Evolutionary conservation across 257 asterid genomes (phyloP).

Genomic region (Solanum stenotomum): DNA sequence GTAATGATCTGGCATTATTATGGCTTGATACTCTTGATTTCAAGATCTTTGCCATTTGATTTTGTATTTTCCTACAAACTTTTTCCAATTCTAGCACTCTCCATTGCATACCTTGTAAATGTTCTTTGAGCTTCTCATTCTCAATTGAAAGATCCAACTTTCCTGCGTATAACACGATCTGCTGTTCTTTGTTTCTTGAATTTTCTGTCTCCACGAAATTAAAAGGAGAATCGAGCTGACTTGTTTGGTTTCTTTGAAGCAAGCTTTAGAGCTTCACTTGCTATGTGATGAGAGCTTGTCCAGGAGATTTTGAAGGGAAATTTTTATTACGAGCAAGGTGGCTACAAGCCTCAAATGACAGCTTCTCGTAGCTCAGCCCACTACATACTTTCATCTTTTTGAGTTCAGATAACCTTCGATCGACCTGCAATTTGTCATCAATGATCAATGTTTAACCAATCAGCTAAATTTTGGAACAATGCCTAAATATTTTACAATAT

Average conservation of each 20-base stretch:
- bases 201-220: too few relatives aligned
- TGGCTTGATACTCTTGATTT: conserved; percentile 52
- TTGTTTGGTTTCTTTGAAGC: conserved; percentile 40
- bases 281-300: too few relatives aligned
- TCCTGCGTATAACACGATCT: conserved; percentile 57
- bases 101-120: conserved; percentile 84
- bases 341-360: too few relatives aligned
- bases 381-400: too few relatives aligned
- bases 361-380: too few relatives aligned
- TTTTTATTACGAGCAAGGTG: too few relatives aligned
- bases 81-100: conserved; percentile 33
- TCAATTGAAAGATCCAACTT: conserved; percentile 45
- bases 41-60: conserved; percentile 58
- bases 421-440: too few relatives aligned
- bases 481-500: too few relatives aligned
- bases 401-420: too few relatives aligned
- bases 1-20: conserved; percentile 42
- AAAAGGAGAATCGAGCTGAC: neutral
- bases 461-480: too few relatives aligned
- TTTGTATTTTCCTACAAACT: conserved; percentile 41
- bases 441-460: too few relatives aligned
- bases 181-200: conserved; percentile 21
- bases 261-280: neutral
- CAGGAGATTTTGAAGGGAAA: too few relatives aligned
- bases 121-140: conserved; percentile 47